Evolutionary conservation across 2,329 filamentous ascomycete species (phyloP).

Genomic region (Pleurostoma richardsiae): DNA sequence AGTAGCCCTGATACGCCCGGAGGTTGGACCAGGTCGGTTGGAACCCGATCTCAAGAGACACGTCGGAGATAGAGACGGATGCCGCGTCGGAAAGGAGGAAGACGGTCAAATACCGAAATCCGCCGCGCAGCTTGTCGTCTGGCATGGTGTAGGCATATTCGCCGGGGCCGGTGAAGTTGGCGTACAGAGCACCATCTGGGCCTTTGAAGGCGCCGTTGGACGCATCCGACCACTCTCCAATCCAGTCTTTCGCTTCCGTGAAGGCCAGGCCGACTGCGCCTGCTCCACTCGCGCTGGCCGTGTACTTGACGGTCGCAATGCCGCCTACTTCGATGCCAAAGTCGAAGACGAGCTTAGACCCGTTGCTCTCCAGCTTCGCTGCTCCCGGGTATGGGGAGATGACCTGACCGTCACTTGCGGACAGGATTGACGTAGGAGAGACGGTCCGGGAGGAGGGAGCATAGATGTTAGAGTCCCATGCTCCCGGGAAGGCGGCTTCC

Average conservation of each 20-base stretch:
- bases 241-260: constrained; percentile 40
- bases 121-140: constrained; percentile 37
- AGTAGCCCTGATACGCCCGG: constrained; percentile 49
- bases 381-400: constrained; percentile 21
- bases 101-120: constrained; percentile 47
- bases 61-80: constrained; percentile 22
- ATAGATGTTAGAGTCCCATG: constrained; percentile 54
- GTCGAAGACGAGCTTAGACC: constrained; percentile 50
- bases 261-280: constrained; percentile 39
- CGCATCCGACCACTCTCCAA: constrained; percentile 38
- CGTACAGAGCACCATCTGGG: constrained; percentile 41
- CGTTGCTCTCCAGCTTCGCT: constrained; percentile 30
- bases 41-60: constrained; percentile 28
- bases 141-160: constrained; percentile 33
- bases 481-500: constrained; percentile 46
- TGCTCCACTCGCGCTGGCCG: constrained; percentile 23
- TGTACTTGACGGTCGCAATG: constrained; percentile 45
- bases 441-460: constrained; percentile 47
- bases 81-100: constrained; percentile 21
- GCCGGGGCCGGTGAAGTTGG: constrained; percentile 26
- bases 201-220: constrained; percentile 39
- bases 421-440: constrained; percentile 36
- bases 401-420: constrained; percentile 20
- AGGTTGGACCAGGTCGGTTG: constrained; percentile 39
- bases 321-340: constrained; percentile 56